phyloP scores from a whole-genome alignment of 352 stramenopile genomes.

The Plasmopara viticola region DNA sequence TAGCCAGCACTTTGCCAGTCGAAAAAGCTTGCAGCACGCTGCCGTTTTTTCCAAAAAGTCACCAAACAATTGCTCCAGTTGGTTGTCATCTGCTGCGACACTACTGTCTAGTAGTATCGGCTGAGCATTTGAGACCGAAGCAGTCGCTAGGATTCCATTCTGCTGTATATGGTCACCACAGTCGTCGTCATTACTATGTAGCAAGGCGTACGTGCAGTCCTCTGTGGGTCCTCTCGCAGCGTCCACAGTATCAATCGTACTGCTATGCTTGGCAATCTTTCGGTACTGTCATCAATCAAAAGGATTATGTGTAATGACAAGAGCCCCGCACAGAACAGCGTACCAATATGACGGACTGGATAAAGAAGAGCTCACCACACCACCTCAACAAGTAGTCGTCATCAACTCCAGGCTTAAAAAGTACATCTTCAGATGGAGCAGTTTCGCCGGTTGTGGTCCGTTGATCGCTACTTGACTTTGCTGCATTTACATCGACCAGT shows the following conservation, averaged over 20 bases:
- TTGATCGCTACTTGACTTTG: conserved; percentile 3
- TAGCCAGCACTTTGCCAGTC: conserved; percentile 41
- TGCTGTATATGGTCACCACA: background rate
- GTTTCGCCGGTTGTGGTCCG: conserved; percentile 4
- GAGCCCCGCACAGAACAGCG: background rate
- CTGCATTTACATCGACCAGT: conserved; percentile 1
- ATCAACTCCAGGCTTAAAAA: conserved; percentile 17
- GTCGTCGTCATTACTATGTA: conserved; percentile 6
- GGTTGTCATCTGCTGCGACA: conserved; percentile 3
- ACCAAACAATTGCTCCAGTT: conserved; percentile 18
- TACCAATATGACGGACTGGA: conserved; percentile 46
- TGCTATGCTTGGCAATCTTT: conserved; percentile 24
- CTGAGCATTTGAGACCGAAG: background rate
- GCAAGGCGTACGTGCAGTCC: conserved; percentile 35
- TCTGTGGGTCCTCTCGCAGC: conserved; percentile 29
- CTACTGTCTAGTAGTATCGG: background rate
- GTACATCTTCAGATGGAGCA: background rate
- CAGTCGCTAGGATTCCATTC: background rate
- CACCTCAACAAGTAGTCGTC: conserved; percentile 53
- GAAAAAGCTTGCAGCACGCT: conserved; percentile 40
- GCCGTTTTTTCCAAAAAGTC: conserved; percentile 39
- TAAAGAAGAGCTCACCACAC: conserved; percentile 57
- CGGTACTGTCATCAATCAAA: conserved; percentile 23
- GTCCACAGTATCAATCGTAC: conserved; percentile 13
- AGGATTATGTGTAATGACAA: background rate